Percentiles rank a stretch among this genome's conserved stretches.
Conservation (phyloP, 305 asterid genomes). For the Fraxinus dipetala region DNA sequence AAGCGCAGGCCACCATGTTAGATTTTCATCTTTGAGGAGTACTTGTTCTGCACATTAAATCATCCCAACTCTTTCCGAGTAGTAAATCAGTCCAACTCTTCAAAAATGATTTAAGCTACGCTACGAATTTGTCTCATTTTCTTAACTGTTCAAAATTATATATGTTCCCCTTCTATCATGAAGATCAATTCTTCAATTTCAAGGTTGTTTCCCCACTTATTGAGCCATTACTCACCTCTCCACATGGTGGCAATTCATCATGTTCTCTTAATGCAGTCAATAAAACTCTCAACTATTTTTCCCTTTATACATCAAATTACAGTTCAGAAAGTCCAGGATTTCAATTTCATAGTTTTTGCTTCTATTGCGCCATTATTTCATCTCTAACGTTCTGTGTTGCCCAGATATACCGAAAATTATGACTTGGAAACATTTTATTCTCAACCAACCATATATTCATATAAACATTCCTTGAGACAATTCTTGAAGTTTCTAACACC, state of each 20-base stretch:
- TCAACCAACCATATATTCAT: not conserved
- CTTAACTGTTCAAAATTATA: not conserved
- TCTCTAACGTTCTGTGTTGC: not conserved
- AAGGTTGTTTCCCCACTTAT: not conserved
- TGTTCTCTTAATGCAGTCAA: not conserved
- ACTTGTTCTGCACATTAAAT: not conserved
- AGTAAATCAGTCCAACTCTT: not conserved
- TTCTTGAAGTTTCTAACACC: not conserved
- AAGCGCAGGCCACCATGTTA: not conserved
- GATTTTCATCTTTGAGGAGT: not conserved
- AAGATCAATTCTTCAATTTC: not conserved
- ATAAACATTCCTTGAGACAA: not conserved
- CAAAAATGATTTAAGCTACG: not conserved
- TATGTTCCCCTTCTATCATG: not conserved
- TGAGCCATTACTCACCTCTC: not conserved
- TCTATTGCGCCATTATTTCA: not conserved
- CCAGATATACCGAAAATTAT: not conserved
- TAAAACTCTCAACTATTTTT: not conserved
- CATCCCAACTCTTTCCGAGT: not conserved
- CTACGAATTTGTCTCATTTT: not conserved
- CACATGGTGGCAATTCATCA: not conserved
- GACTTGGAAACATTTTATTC: not conserved
- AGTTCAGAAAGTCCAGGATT: not conserved
- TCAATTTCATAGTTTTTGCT: not conserved
- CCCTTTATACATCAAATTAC: not conserved